Conservation (phyloP, 495 filamentous ascomycete species). For the Daldinia vernicosa region DNA sequence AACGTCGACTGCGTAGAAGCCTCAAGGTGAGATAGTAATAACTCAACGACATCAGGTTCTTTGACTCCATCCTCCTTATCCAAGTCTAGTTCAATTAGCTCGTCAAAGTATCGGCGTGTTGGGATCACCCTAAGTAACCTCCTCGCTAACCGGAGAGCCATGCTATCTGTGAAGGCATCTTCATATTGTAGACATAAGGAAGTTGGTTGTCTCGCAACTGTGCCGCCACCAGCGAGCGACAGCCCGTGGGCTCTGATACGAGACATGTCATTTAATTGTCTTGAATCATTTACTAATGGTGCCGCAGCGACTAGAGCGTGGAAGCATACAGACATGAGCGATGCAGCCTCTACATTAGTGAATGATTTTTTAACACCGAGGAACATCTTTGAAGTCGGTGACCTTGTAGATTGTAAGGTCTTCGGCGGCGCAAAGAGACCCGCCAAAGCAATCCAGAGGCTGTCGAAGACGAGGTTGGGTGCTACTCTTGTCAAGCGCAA, state of each 20-base stretch:
- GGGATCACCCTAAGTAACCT: slow-evolving; percentile 61
- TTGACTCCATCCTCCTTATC: slow-evolving; percentile 35
- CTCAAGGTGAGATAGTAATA: slow-evolving; percentile 59
- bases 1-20: slow-evolving; percentile 51
- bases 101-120: slow-evolving; percentile 57
- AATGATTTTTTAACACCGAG: slow-evolving; percentile 48
- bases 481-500: slow-evolving; percentile 59
- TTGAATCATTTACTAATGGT: slow-evolving; percentile 56
- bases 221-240: slow-evolving; percentile 48
- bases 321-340: slow-evolving; percentile 61
- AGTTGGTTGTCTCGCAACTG: slow-evolving; percentile 51
- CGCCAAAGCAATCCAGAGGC: slow-evolving; percentile 77
- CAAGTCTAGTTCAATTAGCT: slow-evolving; percentile 50
- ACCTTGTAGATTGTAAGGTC: slow-evolving; percentile 57
- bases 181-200: slow-evolving; percentile 63
- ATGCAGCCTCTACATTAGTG: slow-evolving; percentile 57
- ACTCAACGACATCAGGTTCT: slow-evolving; percentile 56
- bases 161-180: slow-evolving; percentile 61
- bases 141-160: slow-evolving; percentile 60
- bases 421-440: slow-evolving; percentile 72
- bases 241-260: slow-evolving; percentile 59
- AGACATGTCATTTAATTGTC: slow-evolving; percentile 60
- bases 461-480: slow-evolving; percentile 72
- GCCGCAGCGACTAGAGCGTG: slow-evolving; percentile 62
- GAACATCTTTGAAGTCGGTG: slow-evolving; percentile 53